Evolutionary conservation across 2,329 filamentous ascomycete genomes (phyloP), one percentile per base, ranked within the genome.

Genomic region (Cytospora paraplurivora): DNA sequence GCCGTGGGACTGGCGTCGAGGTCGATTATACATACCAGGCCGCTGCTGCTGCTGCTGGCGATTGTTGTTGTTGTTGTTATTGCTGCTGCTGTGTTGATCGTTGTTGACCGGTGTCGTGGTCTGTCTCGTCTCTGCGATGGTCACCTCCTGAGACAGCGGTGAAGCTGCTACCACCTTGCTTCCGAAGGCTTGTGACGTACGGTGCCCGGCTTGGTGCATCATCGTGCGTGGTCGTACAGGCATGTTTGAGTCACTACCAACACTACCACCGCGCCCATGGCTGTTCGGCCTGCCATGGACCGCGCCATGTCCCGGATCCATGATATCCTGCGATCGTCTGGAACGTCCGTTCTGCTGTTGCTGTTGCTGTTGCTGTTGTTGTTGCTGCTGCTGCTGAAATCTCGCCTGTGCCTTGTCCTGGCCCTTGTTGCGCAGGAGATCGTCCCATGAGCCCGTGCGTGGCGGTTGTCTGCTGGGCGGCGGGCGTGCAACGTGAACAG

Each of bases 1-100:
- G 62, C 67, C 68, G 57, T 65, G 68, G 3, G 72, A 73, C 32
- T 71, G 55, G 7, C 72, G 69, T 19, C 69, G 67, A 3, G 71
- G 70, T 38, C 61, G 64, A 51, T 69, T 64, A 52, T 71, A 70
- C 63, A 65, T 60, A 44, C 58, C 55, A 7, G 67, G 63, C 19
- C 66, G 66, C 15, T 35, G 44, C 7, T 11, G 27, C 27, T 27
- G 27, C 27, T 49, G 53, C 34, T 57, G 61, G 17, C 27, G n/a
- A 27, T 17, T 53, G 4, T 27, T 27, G 38, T 62, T 47, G 6
- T 41, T 60, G 27, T 15, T 55, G 51, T 59, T 47, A 12, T 44
- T 62, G 27, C 27, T 27, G 35, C 58, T 53, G 27, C 37, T 60
- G 19, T 58, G 19, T 34, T 41, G 57, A 27, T 27, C 27, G 27